Evolutionary conservation across 352 stramenopile genomes (phyloP).

Genomic region (Phytophthora idaei): DNA sequence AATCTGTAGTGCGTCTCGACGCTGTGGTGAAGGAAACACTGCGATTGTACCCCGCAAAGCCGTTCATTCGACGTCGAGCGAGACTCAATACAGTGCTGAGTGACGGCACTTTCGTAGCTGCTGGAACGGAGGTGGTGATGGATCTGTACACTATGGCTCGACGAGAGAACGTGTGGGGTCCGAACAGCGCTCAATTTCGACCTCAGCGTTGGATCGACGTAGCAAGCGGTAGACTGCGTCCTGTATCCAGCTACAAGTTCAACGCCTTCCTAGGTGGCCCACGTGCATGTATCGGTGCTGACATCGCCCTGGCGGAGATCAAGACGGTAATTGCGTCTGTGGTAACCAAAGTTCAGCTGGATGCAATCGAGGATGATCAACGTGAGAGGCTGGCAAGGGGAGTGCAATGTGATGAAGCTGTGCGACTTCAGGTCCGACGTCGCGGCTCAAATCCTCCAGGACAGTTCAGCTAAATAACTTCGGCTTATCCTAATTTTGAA

Average conservation of each 20-base stretch:
- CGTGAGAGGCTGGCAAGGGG: no score
- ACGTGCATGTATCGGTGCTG: constrained; percentile 53
- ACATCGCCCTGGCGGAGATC: constrained; percentile 49
- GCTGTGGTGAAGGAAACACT: constrained; percentile 66
- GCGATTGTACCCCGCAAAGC: constrained; percentile 51
- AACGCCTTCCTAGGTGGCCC: constrained; percentile 63
- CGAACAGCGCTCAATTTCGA: constrained; percentile 47
- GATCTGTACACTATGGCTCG: constrained; percentile 55
- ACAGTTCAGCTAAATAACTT: constrained; percentile 12
- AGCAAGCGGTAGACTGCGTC: constrained; percentile 33
- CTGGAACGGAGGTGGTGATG: constrained; percentile 52
- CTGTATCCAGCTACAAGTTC: constrained; percentile 57
- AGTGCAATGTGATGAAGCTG: neutral
- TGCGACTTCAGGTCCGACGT: constrained; percentile 11
- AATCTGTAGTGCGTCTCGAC: constrained; percentile 43
- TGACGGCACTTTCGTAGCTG: constrained; percentile 58
- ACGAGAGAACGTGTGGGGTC: constrained; percentile 52
- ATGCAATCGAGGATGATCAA: neutral
- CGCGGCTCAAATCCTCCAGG: neutral
- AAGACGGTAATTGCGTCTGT: constrained; percentile 47
- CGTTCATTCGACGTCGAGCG: constrained; percentile 43
- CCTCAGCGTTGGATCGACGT: constrained; percentile 65
- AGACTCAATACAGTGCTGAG: constrained; percentile 54
- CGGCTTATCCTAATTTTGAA: no score
- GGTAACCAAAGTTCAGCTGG: constrained; percentile 15